Conservation (phyloP, 2,329 filamentous ascomycete species). For the Drechslera avenae region DNA sequence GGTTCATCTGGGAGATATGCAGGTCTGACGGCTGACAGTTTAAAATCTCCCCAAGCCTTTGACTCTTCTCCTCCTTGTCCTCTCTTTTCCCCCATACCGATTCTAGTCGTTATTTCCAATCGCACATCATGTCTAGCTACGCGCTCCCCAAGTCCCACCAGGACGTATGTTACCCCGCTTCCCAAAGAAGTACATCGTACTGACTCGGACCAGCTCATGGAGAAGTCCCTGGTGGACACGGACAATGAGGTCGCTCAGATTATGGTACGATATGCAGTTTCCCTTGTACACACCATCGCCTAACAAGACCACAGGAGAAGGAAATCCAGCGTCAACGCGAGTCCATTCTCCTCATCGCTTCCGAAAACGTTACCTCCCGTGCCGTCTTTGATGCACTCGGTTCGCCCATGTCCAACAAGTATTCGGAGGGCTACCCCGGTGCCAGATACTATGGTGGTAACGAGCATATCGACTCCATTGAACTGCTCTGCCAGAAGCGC, state of each 20-base stretch:
- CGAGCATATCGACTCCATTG: conserved; percentile 90
- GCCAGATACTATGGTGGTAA: conserved; percentile 97
- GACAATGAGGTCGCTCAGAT: conserved; percentile 95
- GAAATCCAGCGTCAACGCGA: conserved; percentile 97
- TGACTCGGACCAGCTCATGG: conserved; percentile 76
- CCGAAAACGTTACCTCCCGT: conserved; percentile 50
- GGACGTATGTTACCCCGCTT: conserved; percentile 58
- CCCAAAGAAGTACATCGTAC: conserved; percentile 20
- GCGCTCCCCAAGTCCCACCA: conserved; percentile 69
- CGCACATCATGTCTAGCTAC: conserved; percentile 55
- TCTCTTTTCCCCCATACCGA: not conserved
- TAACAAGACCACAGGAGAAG: conserved; percentile 65
- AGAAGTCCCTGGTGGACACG: conserved; percentile 88
- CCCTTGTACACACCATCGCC: not conserved
- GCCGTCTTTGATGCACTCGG: conserved; percentile 57
- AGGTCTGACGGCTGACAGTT: conserved; percentile 15
- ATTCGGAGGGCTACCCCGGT: conserved; percentile 96
- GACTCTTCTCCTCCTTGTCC: conserved; percentile 1
- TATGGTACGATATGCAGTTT: conserved; percentile 67
- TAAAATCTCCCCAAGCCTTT: conserved; percentile 8
- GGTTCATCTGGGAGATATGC: conserved; percentile 5
- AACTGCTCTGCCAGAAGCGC: conserved; percentile 86
- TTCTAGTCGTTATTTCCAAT: conserved; percentile 7
- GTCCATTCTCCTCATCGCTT: conserved; percentile 73
- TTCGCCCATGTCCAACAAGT: conserved; percentile 76